Evolutionary conservation across 2,329 filamentous ascomycete genomes (phyloP).

Genomic region (Xylaria sp.): DNA sequence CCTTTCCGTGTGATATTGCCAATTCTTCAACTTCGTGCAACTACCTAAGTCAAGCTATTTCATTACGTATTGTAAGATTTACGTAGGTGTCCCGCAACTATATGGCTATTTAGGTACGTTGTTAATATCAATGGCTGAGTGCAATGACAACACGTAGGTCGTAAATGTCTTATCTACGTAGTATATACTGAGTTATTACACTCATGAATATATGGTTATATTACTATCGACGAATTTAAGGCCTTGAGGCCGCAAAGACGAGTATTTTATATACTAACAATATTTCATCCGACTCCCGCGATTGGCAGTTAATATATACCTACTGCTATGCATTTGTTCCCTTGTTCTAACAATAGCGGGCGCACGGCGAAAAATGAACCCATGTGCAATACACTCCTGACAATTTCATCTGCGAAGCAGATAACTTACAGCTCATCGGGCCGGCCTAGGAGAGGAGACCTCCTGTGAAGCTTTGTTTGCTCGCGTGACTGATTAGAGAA

Average conservation of each 20-base stretch:
- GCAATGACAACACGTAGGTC: background rate
- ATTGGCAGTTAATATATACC: background rate
- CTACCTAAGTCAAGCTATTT: background rate
- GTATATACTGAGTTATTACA: background rate
- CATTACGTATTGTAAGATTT: background rate
- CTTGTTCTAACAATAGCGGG: background rate
- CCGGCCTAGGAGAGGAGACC: background rate
- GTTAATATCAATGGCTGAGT: no score
- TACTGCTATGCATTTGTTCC: background rate
- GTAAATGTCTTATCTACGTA: background rate
- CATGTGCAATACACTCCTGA: background rate
- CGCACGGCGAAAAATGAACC: background rate
- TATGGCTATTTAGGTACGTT: background rate
- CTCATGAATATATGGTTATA: constrained; percentile 12
- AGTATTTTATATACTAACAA: constrained; percentile 11
- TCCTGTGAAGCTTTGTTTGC: background rate
- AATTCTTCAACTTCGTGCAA: background rate
- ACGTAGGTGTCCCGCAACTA: background rate
- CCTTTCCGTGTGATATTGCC: background rate
- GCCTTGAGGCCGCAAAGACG: background rate
- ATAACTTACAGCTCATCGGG: background rate
- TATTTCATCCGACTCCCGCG: background rate
- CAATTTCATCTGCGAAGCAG: background rate
- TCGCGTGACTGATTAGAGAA: background rate
- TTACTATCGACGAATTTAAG: constrained; percentile 12